phyloP scores from a whole-genome alignment of 495 filamentous ascomycete genomes.

The Lasiosphaeriaceae sp. region DNA sequence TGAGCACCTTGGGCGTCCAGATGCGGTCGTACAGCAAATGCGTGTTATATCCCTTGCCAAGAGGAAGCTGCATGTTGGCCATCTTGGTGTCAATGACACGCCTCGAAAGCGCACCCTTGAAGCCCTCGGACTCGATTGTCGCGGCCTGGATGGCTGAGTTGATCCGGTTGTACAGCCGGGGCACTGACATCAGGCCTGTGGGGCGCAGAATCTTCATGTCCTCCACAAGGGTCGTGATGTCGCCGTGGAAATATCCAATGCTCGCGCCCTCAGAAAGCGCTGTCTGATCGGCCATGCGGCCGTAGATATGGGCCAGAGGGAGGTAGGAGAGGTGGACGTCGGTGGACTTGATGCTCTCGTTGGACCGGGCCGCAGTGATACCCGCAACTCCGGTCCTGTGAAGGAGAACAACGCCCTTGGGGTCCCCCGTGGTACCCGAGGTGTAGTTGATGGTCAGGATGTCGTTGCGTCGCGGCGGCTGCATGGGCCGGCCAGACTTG shows the following conservation, averaged over 20 bases:
- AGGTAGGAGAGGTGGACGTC: constrained; percentile 81
- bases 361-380: constrained; percentile 52
- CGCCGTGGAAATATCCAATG: constrained; percentile 94
- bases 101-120: constrained; percentile 78
- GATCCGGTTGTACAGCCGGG: constrained; percentile 90
- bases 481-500: constrained; percentile 58
- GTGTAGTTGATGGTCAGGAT: constrained; percentile 97
- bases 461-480: constrained; percentile 69
- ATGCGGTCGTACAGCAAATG: constrained; percentile 89
- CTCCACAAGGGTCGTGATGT: constrained; percentile 81
- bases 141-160: constrained; percentile 71
- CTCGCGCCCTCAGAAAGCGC: constrained; percentile 66
- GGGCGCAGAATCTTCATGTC: constrained; percentile 86
- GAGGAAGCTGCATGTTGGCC: constrained; percentile 66
- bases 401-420: constrained; percentile 88
- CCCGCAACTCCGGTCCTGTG: constrained; percentile 79
- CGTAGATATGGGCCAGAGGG: constrained; percentile 91
- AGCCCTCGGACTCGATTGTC: constrained; percentile 72
- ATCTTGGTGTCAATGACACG: constrained; percentile 77
- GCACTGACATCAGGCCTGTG: constrained; percentile 82
- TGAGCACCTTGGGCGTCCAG: constrained; percentile 85
- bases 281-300: constrained; percentile 74
- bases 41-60: constrained; percentile 68
- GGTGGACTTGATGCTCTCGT: constrained; percentile 43
- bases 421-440: constrained; percentile 89